phyloP scores from a whole-genome alignment of 495 filamentous ascomycete species.

The Chaetomidium leptoderma region DNA sequence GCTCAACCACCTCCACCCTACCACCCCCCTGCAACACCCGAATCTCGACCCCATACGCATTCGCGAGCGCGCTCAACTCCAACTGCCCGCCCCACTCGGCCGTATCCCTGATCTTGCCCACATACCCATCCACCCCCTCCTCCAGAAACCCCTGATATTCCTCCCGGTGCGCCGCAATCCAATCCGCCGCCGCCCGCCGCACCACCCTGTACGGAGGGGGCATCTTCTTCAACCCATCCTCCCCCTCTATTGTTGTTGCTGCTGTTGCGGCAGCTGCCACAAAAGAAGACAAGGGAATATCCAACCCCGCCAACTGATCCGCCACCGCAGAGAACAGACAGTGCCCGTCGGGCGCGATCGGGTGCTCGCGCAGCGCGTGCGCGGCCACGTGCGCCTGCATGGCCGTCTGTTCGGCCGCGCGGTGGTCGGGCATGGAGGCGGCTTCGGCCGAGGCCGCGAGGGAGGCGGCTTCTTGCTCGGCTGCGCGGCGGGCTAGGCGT shows the following conservation, averaged over 20 bases:
- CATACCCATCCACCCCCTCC: constrained; percentile 70
- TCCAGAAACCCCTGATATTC: constrained; percentile 68
- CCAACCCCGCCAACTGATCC: constrained; percentile 60
- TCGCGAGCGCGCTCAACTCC: constrained; percentile 80
- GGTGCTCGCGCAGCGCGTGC: constrained; percentile 63
- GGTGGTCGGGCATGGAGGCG: constrained; percentile 64
- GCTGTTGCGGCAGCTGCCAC: too few species aligned
- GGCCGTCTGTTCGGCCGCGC: constrained; percentile 61
- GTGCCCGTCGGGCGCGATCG: constrained; percentile 86
- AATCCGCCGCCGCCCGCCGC: constrained; percentile 53
- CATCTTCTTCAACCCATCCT: constrained; percentile 20
- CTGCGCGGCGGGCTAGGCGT: constrained; percentile 79
- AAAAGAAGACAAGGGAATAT: constrained; percentile 35
- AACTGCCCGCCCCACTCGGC: constrained; percentile 96
- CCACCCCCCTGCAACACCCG: constrained; percentile 86
- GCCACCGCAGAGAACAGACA: constrained; percentile 94
- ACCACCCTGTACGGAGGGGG: constrained; percentile 50
- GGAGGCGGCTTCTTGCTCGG: constrained; percentile 67
- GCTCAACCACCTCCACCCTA: constrained; percentile 66
- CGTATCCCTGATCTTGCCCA: constrained; percentile 73
- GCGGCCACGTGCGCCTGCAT: constrained; percentile 64
- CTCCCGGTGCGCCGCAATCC: constrained; percentile 49
- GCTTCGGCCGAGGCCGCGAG: constrained; percentile 70
- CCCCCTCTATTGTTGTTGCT: not conserved
- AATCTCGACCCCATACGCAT: constrained; percentile 75